These are phyloP conservation scores for Fusarium concolor DNA, from an alignment of 2,329 filamentous ascomycete species.

Conservation along the genomic window DNA sequence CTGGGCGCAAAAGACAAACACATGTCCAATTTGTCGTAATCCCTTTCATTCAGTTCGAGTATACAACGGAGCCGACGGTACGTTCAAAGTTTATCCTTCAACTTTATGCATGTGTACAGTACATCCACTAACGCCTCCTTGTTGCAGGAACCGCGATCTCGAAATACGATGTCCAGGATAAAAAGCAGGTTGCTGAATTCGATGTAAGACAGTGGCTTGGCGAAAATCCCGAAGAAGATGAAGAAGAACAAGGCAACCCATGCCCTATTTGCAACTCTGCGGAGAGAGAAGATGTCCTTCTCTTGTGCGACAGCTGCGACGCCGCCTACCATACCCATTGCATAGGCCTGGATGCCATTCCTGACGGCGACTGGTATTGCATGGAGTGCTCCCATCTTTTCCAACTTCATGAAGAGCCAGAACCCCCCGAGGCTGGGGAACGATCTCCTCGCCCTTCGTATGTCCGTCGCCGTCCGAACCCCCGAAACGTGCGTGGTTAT, in stretches of 20 bases:
- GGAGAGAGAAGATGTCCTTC: conserved; percentile 84
- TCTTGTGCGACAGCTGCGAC: conserved; percentile 93
- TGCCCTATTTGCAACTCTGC: conserved; percentile 87
- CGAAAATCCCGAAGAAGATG: conserved; percentile 76
- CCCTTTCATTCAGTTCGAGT: conserved; percentile 92
- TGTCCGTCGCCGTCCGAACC: conserved; percentile 47
- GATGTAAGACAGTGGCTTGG: conserved; percentile 80
- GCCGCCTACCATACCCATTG: conserved; percentile 92
- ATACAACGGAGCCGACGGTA: conserved; percentile 82
- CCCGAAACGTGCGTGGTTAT: conserved; percentile 50
- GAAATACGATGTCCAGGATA: conserved; percentile 78
- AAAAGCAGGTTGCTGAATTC: conserved; percentile 90
- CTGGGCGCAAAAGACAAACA: conserved; percentile 97
- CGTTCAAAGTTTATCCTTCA: conserved; percentile 50
- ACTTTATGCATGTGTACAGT: conserved; percentile 28
- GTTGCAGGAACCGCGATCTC: conserved; percentile 65
- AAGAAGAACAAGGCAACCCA: conserved; percentile 76
- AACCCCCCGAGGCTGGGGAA: conserved; percentile 50
- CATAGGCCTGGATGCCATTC: conserved; percentile 82
- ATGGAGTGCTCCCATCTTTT: conserved; percentile 77
- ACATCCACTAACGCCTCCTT: conserved; percentile 34
- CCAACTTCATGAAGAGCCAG: conserved; percentile 49
- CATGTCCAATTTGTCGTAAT: conserved; percentile 95
- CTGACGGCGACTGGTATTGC: conserved; percentile 88
- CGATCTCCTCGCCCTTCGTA: conserved; percentile 48